Evolutionary conservation across 169 alveolate genomes (phyloP).

Genomic region (Ichthyophthirius multifiliis): DNA sequence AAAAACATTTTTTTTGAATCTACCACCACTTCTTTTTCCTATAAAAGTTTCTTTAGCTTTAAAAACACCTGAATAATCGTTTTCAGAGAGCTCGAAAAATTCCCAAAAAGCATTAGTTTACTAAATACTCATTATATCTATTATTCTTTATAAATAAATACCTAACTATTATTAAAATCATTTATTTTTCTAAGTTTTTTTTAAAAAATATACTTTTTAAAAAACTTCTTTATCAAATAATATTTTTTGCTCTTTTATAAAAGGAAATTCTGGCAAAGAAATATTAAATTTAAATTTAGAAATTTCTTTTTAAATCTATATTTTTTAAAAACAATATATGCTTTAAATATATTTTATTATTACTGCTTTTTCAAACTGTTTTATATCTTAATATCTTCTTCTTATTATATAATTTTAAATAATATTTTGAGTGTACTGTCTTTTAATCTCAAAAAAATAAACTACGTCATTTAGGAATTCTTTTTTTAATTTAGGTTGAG

Average conservation of each 20-base stretch:
- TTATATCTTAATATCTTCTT: neutral
- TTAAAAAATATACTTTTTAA: neutral
- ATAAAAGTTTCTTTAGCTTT: conserved; percentile 27
- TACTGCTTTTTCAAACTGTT: neutral
- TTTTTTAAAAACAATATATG: neutral
- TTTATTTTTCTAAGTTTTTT: neutral
- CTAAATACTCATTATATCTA: neutral
- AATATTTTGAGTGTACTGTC: neutral
- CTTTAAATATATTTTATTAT: neutral
- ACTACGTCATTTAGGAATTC: neutral
- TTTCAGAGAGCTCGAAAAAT: conserved; percentile 28
- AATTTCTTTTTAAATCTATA: neutral
- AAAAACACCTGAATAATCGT: neutral
- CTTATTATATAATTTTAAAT: neutral
- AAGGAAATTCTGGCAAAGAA: neutral
- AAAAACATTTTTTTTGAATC: conserved; percentile 16
- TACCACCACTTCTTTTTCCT: conserved; percentile 29
- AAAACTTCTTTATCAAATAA: neutral
- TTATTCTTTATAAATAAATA: neutral
- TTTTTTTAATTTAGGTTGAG: neutral
- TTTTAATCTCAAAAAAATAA: neutral
- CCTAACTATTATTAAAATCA: neutral
- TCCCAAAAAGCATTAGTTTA: conserved; percentile 2
- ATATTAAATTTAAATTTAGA: neutral
- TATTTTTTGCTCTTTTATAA: neutral